A percentile compares a stretch with the other conserved stretches of the same genome.
Conservation (phyloP, 2,329 filamentous ascomycete genomes). For the Microsporum audouinii region DNA sequence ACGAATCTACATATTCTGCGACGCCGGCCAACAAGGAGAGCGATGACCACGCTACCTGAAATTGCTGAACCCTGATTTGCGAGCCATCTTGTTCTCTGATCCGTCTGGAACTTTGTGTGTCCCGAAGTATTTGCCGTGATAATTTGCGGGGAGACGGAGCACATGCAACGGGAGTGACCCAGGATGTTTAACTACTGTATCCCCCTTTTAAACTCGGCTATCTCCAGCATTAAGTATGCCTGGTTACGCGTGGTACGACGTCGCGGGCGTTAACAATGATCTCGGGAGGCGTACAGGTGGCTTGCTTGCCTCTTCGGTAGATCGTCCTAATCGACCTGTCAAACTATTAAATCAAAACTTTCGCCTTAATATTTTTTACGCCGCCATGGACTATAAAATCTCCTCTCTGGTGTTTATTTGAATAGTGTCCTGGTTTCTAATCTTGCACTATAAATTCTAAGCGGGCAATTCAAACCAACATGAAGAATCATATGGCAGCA, state of each 20-base stretch:
- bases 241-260: background rate
- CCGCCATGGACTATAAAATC: too few species aligned
- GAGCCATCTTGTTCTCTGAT: background rate
- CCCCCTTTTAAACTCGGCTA: background rate
- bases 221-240: background rate
- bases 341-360: too few species aligned
- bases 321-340: too few species aligned
- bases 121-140: background rate
- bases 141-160: background rate
- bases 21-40: background rate
- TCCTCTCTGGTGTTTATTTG: too few species aligned
- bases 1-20: background rate
- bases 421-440: too few species aligned
- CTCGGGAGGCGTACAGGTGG: background rate
- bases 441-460: background rate
- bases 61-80: background rate
- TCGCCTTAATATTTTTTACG: too few species aligned
- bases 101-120: background rate
- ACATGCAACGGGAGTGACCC: background rate
- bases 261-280: background rate
- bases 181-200: background rate
- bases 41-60: background rate
- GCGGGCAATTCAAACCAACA: constrained; percentile 5
- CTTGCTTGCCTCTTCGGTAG: background rate
- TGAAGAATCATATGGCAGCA: constrained; percentile 24